phyloP scores from a whole-genome alignment of 805 yeast species.

The Wickerhamomyces mucosus region DNA sequence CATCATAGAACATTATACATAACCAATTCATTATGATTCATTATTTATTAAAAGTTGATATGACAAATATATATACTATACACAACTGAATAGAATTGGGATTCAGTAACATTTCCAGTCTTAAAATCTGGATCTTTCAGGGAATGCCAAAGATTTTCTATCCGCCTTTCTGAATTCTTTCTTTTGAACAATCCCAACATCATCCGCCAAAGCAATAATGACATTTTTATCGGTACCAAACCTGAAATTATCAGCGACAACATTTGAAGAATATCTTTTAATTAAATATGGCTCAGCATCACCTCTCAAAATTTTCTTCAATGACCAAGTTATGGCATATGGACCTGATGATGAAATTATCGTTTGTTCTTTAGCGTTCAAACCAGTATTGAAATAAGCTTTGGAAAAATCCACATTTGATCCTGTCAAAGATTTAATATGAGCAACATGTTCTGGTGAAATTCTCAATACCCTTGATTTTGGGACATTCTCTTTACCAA shows the following conservation, averaged over 20 bases:
- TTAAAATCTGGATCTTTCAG: neutral
- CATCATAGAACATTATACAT: neutral
- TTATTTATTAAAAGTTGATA: no score
- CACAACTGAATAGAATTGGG: no score
- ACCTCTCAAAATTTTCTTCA: slow-evolving; percentile 47
- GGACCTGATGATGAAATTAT: slow-evolving; percentile 78
- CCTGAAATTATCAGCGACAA: slow-evolving; percentile 72
- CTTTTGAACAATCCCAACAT: slow-evolving; percentile 62
- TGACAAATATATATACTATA: no score
- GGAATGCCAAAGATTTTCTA: slow-evolving; percentile 31
- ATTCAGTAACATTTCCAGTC: no score
- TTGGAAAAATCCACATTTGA: slow-evolving; percentile 49
- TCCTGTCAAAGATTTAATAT: slow-evolving; percentile 41
- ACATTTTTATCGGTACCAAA: slow-evolving; percentile 65
- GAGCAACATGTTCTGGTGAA: slow-evolving; percentile 63
- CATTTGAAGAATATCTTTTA: slow-evolving; percentile 47
- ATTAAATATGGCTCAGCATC: slow-evolving; percentile 51
- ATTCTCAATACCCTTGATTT: slow-evolving; percentile 58
- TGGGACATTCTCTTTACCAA: slow-evolving; percentile 58
- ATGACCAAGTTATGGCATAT: slow-evolving; percentile 72
- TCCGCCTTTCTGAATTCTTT: slow-evolving; percentile 50
- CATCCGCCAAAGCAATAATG: slow-evolving; percentile 65
- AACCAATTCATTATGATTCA: no score
- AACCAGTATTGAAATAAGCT: slow-evolving; percentile 71
- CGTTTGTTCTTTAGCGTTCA: slow-evolving; percentile 53